These are phyloP conservation scores for Chara braunii DNA, from an alignment of 139 green algal species.

Conservation along the genomic window DNA sequence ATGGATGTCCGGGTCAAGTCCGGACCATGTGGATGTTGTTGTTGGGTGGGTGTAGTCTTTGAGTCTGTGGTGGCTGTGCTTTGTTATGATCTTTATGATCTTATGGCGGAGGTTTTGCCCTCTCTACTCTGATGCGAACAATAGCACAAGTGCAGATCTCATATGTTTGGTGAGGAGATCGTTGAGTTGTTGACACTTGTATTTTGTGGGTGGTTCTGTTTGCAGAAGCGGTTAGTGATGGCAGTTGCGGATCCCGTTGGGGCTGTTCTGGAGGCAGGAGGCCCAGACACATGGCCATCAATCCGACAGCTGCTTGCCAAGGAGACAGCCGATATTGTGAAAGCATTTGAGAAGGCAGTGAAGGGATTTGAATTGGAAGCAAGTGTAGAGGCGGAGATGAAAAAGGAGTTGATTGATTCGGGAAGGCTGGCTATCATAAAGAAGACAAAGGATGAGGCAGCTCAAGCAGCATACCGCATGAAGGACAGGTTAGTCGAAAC, in stretches of 20 bases:
- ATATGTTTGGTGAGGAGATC: too few relatives aligned
- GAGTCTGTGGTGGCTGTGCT: too few relatives aligned
- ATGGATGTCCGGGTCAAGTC: too few relatives aligned
- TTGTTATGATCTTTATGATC: too few relatives aligned
- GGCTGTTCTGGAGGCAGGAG: conserved; percentile 10
- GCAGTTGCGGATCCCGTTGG: conserved; percentile 9
- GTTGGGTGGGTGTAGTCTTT: too few relatives aligned
- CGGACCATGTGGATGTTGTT: too few relatives aligned
- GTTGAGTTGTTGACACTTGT: not conserved
- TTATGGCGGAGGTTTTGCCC: too few relatives aligned
- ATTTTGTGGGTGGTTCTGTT: not conserved
- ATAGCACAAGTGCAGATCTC: too few relatives aligned
- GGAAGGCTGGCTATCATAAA: conserved; percentile 16
- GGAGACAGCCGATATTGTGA: not conserved
- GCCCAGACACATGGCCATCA: conserved; percentile 16
- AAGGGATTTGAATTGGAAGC: conserved; percentile 22
- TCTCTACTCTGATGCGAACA: too few relatives aligned
- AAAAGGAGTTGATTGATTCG: conserved; percentile 5
- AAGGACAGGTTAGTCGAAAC: conserved; percentile 39
- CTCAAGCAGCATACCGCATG: conserved; percentile 20
- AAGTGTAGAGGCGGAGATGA: conserved; percentile 2
- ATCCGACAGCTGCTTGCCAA: conserved; percentile 8
- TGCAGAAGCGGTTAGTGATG: conserved; percentile 6
- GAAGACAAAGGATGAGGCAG: conserved; percentile 7
- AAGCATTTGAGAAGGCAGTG: conserved; percentile 1